phyloP scores from a whole-genome alignment of 1,284 basidiomycete genomes.

The Golubevia pallescens region DNA sequence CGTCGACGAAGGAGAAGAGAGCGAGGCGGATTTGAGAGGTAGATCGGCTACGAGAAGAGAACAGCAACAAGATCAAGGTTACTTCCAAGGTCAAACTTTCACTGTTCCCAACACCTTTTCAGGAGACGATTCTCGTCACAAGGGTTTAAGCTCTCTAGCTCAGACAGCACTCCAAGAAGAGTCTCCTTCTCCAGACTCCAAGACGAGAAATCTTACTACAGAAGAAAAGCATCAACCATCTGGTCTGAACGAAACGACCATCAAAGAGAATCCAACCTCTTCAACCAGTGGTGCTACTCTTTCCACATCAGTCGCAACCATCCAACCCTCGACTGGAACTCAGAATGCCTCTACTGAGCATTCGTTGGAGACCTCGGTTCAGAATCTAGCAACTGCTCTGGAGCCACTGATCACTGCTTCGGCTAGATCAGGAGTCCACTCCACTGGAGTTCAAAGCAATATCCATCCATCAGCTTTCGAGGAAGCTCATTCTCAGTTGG shows the following conservation, averaged over 20 bases:
- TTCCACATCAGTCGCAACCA: background rate
- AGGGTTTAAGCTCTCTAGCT: background rate
- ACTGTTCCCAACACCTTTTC: no score
- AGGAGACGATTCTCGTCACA: background rate
- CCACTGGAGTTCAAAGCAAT: background rate
- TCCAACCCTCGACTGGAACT: background rate
- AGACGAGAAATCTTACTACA: no score
- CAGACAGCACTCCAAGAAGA: background rate
- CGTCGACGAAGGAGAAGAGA: background rate
- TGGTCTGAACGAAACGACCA: slow-evolving; percentile 14
- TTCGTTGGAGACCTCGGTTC: slow-evolving; percentile 6
- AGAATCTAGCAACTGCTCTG: slow-evolving; percentile 6
- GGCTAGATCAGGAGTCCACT: background rate
- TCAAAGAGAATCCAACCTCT: slow-evolving; percentile 23
- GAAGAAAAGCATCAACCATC: slow-evolving; percentile 1
- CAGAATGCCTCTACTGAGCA: slow-evolving; percentile 3
- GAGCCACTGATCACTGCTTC: background rate
- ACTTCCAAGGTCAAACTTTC: background rate
- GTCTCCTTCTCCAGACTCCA: no score
- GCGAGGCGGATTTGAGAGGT: background rate
- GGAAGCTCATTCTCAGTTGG: slow-evolving; percentile 9
- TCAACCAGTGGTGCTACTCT: background rate
- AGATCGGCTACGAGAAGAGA: background rate
- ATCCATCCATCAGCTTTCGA: slow-evolving; percentile 5
- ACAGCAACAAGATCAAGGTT: background rate